phyloP scores from a whole-genome alignment of 352 stramenopile species.

The Lagenidium giganteum region DNA sequence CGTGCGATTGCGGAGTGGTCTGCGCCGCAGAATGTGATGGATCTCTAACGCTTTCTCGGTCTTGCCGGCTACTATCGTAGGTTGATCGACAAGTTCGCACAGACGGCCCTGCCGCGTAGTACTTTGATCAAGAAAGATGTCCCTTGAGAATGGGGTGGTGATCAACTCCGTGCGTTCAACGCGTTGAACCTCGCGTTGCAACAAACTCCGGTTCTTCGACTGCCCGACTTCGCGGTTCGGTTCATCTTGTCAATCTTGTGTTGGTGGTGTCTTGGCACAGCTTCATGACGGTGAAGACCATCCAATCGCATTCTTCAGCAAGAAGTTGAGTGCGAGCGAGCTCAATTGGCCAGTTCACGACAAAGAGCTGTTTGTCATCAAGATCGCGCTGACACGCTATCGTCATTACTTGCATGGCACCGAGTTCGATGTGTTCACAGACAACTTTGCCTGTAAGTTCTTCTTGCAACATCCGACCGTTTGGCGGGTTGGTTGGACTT shows the following conservation, averaged over 20 bases:
- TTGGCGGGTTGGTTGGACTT: conserved; percentile 11
- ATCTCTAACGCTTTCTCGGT: conserved; percentile 15
- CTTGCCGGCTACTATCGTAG: conserved; percentile 18
- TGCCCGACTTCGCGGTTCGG: conserved; percentile 5
- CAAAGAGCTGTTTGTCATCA: conserved; percentile 10
- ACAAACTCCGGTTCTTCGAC: conserved; percentile 1
- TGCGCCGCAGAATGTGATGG: conserved; percentile 6
- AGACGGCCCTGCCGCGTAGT: conserved; percentile 10
- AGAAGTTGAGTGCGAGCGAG: conserved; percentile 2
- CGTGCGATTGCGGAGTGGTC: conserved; percentile 3
- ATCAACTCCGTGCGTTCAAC: conserved; percentile 8
- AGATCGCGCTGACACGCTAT: conserved; percentile 1
- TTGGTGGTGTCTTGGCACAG: conserved; percentile 6
- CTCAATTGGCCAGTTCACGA: conserved; percentile 4
- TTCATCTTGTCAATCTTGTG: conserved; percentile 3
- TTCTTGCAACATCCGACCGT: conserved; percentile 9
- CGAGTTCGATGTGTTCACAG: conserved; percentile 7
- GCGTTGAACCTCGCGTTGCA: conserved; percentile 9
- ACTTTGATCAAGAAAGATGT: conserved; percentile 12
- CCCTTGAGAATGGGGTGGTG: conserved; percentile 5
- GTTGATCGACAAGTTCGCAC: conserved; percentile 12
- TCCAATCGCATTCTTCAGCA: conserved; percentile 6
- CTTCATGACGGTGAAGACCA: background rate
- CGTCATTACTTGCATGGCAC: conserved; percentile 8
- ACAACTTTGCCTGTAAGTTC: conserved; percentile 11